Conservation (phyloP, 768 basidiomycete genomes). For the Flagelloscypha sp. region DNA sequence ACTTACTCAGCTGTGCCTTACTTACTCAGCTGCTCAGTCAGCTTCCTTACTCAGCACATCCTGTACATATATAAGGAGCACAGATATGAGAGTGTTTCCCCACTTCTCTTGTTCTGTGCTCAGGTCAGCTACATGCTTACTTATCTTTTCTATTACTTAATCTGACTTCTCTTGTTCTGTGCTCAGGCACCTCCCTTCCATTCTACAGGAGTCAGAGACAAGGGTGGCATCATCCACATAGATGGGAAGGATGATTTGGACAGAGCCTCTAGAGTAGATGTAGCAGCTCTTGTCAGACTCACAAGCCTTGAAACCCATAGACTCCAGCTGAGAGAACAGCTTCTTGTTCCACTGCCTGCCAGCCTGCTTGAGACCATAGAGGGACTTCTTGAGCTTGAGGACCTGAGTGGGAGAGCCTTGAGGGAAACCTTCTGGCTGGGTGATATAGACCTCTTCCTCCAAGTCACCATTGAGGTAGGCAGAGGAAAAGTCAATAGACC, state of each 20-base stretch:
- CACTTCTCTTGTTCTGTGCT: no score
- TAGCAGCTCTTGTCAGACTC: constrained; percentile 4
- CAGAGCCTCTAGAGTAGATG: constrained; percentile 8
- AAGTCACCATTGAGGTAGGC: constrained; percentile 15
- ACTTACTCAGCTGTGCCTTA: no score
- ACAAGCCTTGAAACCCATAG: background rate
- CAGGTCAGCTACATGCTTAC: no score
- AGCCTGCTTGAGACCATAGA: constrained; percentile 18
- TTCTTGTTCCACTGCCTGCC: constrained; percentile 14
- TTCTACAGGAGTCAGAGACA: no score
- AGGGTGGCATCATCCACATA: no score
- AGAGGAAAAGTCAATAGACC: constrained; percentile 11
- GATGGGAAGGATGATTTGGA: constrained; percentile 9
- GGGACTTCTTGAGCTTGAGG: background rate
- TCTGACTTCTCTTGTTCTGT: no score
- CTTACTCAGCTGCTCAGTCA: no score
- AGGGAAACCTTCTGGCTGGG: constrained; percentile 14
- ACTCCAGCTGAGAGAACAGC: constrained; percentile 4
- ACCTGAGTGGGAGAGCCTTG: constrained; percentile 4
- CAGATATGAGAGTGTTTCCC: no score
- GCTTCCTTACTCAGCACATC: no score
- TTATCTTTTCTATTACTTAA: no score
- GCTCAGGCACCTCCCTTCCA: no score
- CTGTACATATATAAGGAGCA: no score
- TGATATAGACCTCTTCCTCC: constrained; percentile 15